A percentile compares a stretch with the other conserved stretches of the same genome.
Evolutionary conservation across 768 basidiomycete species (phyloP).

Genomic region (Cystofilobasidium capitatum): DNA sequence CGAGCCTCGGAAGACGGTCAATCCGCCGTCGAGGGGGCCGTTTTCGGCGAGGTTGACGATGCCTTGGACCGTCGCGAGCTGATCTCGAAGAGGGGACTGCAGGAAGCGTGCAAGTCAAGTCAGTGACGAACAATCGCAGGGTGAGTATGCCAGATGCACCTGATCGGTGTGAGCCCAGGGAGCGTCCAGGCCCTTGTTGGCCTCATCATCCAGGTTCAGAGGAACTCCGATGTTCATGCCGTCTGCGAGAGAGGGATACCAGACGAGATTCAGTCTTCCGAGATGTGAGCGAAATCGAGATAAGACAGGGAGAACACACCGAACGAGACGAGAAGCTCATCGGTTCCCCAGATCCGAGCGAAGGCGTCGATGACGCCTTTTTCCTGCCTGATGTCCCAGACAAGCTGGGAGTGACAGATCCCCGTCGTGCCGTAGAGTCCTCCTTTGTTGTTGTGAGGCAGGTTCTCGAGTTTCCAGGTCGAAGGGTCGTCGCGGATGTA

Average conservation of each 20-base stretch:
- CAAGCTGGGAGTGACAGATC: slow-evolving; percentile 27
- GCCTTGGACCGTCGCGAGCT: slow-evolving; percentile 22
- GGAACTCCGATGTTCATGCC: slow-evolving; percentile 23
- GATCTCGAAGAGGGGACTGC: slow-evolving; percentile 4
- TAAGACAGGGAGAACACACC: neutral
- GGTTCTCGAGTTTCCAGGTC: slow-evolving; percentile 24
- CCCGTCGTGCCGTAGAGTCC: slow-evolving; percentile 31
- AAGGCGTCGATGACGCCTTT: slow-evolving; percentile 32
- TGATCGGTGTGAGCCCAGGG: slow-evolving; percentile 15
- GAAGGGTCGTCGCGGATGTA: slow-evolving; percentile 31
- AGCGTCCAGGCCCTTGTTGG: slow-evolving; percentile 7
- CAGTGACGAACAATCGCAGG: no score
- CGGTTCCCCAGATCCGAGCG: slow-evolving; percentile 33
- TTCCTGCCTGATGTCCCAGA: slow-evolving; percentile 32
- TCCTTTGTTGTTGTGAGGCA: slow-evolving; percentile 18
- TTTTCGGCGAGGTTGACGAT: slow-evolving; percentile 34
- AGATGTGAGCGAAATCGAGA: no score
- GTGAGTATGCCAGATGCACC: neutral
- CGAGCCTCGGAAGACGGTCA: slow-evolving; percentile 40
- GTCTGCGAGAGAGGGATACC: no score
- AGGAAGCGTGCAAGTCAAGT: no score
- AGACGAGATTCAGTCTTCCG: no score
- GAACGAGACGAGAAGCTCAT: slow-evolving; percentile 34
- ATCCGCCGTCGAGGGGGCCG: slow-evolving; percentile 41
- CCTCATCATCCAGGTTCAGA: neutral